phyloP scores from a whole-genome alignment of 2,329 filamentous ascomycete species.

The Fusarium sp. region DNA sequence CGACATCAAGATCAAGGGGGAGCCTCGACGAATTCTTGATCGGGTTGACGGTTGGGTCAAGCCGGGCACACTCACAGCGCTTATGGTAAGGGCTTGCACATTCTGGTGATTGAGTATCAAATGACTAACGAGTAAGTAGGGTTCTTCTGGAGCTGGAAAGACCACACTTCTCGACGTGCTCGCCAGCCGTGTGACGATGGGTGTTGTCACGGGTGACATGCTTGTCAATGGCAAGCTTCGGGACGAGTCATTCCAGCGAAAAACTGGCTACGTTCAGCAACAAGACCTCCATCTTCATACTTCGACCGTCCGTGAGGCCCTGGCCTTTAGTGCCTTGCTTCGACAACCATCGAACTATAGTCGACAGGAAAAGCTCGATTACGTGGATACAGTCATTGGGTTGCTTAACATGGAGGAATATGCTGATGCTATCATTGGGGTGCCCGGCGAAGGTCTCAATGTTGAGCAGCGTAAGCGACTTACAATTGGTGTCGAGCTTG shows the following conservation, averaged over 20 bases:
- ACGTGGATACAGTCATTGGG: background rate
- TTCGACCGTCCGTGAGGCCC: background rate
- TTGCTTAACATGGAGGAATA: background rate
- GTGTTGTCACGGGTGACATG: background rate
- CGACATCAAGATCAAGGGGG: background rate
- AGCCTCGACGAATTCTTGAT: background rate
- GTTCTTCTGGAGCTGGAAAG: background rate
- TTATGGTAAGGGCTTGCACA: background rate
- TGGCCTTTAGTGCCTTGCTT: background rate
- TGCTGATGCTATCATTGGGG: background rate
- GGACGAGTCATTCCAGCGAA: background rate
- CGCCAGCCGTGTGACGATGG: background rate
- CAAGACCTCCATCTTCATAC: background rate
- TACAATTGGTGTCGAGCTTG: background rate
- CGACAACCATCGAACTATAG: background rate
- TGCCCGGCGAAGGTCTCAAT: background rate
- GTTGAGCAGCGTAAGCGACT: background rate
- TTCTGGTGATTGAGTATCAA: conserved; percentile 76
- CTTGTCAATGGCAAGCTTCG: background rate
- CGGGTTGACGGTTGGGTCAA: background rate
- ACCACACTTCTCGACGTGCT: background rate
- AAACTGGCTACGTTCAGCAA: background rate
- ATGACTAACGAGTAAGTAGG: conserved; percentile 75
- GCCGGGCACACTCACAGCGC: background rate
- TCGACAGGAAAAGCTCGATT: background rate